Percentiles rank a stretch among this genome's conserved stretches.
Evolutionary conservation across 257 asterid species (phyloP).

Genomic region (Solanum rostratum): DNA sequence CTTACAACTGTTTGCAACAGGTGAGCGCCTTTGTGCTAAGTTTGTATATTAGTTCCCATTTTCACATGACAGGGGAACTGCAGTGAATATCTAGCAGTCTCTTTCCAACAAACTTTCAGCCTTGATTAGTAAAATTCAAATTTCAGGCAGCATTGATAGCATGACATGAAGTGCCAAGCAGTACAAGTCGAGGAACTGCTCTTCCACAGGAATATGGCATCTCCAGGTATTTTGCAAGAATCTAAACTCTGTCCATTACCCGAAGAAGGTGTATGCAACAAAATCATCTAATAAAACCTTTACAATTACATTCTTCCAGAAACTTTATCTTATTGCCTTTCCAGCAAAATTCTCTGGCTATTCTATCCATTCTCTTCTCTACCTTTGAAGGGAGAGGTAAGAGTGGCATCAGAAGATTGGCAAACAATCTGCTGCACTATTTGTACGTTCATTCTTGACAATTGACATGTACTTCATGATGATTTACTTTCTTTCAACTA

Average conservation of each 20-base stretch:
- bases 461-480: not conserved
- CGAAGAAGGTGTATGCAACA: not conserved
- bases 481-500: not conserved
- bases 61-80: not conserved
- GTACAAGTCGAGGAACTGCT: no score
- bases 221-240: no score
- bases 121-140: not conserved
- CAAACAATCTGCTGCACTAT: not conserved
- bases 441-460: not conserved
- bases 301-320: not conserved
- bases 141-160: not conserved
- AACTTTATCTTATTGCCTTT: not conserved
- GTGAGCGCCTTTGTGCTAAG: not conserved
- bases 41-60: not conserved
- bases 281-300: not conserved
- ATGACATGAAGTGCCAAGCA: not conserved
- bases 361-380: not conserved
- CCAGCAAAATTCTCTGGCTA: not conserved
- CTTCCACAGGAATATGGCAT: no score
- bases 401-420: not conserved
- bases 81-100: not conserved
- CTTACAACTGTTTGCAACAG: not conserved
- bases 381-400: not conserved
- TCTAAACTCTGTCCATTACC: not conserved
- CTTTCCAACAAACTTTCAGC: not conserved